phyloP scores from a whole-genome alignment of 2,329 filamentous ascomycete species.

The Graphium sp. region DNA sequence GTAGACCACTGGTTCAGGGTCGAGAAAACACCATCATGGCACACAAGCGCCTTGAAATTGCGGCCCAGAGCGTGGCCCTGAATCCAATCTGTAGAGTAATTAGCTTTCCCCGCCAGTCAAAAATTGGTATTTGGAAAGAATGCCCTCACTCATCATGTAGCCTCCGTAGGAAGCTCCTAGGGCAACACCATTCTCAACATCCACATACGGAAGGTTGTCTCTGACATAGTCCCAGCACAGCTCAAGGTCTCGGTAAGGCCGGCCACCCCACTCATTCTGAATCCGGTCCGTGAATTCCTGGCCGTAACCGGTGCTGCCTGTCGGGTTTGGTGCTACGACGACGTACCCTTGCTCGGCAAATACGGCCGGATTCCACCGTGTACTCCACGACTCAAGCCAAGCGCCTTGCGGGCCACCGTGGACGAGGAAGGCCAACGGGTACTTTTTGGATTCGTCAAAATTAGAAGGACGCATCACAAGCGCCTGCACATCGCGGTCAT shows the following conservation, averaged over 20 bases:
- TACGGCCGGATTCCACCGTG: slow-evolving; percentile 71
- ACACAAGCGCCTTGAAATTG: slow-evolving; percentile 75
- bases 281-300: slow-evolving; percentile 66
- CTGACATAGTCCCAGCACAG: slow-evolving; percentile 61
- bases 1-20: slow-evolving; percentile 47
- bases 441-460: slow-evolving; percentile 55
- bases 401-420: slow-evolving; percentile 72
- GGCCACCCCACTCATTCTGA: slow-evolving; percentile 64
- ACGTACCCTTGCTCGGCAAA: slow-evolving; percentile 83
- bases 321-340: slow-evolving; percentile 67
- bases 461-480: slow-evolving; percentile 43
- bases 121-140: slow-evolving; percentile 7
- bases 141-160: slow-evolving; percentile 49
- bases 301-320: slow-evolving; percentile 69
- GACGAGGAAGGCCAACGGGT: slow-evolving; percentile 64
- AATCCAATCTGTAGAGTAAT: slow-evolving; percentile 52
- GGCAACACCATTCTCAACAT: slow-evolving; percentile 52
- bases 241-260: slow-evolving; percentile 69
- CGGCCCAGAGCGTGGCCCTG: slow-evolving; percentile 72
- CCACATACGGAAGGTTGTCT: slow-evolving; percentile 47
- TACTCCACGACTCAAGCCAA: slow-evolving; percentile 63
- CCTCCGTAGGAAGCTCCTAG: slow-evolving; percentile 62
- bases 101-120: slow-evolving; percentile 13
- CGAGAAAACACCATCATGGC: slow-evolving; percentile 75
- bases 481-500: slow-evolving; percentile 49